Conservation (phyloP, 306 rosid genomes). For the Acacia confusa region DNA sequence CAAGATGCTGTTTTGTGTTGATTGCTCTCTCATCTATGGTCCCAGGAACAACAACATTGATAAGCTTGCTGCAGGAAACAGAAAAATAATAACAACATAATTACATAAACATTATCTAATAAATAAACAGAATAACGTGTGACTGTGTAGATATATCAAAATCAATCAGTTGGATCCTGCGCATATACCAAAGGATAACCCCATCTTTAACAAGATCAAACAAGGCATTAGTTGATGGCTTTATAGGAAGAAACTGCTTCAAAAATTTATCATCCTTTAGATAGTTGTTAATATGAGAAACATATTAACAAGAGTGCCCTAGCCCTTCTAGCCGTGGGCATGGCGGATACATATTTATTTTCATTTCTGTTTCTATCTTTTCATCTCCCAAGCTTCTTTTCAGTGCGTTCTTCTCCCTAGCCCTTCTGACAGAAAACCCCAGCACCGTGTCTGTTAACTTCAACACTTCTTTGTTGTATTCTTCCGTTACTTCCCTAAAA, state of each 20-base stretch:
- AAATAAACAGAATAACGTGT: not conserved
- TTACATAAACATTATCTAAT: constrained; percentile 10
- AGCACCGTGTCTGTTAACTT: constrained; percentile 40
- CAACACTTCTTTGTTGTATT: constrained; percentile 49
- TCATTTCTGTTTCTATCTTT: constrained; percentile 60
- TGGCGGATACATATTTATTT: constrained; percentile 73
- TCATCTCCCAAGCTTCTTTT: constrained; percentile 46
- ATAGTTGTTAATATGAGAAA: constrained; percentile 79
- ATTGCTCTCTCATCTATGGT: constrained; percentile 99
- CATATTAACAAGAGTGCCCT: no score
- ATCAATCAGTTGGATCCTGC: constrained; percentile 27
- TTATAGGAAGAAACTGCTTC: constrained; percentile 82
- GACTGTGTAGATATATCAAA: not conserved
- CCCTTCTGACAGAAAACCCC: constrained; percentile 56
- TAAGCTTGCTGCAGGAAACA: constrained; percentile 79
- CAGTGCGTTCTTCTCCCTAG: constrained; percentile 45
- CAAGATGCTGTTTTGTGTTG: constrained; percentile 80
- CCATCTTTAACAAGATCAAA: constrained; percentile 96
- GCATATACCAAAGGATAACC: constrained; percentile 87
- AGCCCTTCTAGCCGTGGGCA: constrained; percentile 36
- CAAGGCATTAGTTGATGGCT: constrained; percentile 70
- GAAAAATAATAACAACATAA: constrained; percentile 35
- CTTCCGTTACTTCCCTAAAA: constrained; percentile 49
- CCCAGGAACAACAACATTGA: constrained; percentile 96
- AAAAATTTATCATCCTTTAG: constrained; percentile 81